A percentile compares a stretch with the other conserved stretches of the same genome.
These are phyloP conservation scores for Breynia disticha DNA, from an alignment of 441 rosid genomes.

Conservation along the genomic window DNA sequence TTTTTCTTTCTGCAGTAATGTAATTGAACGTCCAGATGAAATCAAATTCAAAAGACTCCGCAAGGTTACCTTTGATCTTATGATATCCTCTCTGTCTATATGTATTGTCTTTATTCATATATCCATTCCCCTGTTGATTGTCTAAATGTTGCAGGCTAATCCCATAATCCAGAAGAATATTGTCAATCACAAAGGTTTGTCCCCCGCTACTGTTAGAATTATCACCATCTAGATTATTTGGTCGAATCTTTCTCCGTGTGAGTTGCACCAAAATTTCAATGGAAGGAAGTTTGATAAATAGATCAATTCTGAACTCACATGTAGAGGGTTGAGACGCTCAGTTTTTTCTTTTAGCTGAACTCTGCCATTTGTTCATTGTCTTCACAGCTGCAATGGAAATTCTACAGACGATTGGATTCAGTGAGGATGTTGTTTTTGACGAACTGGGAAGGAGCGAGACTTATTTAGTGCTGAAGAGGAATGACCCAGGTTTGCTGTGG, in stretches of 20 bases:
- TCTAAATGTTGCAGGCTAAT: slow-evolving; percentile 57
- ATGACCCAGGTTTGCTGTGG: slow-evolving; percentile 92
- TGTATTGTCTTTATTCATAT: background rate
- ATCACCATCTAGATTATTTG: background rate
- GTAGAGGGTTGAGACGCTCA: background rate
- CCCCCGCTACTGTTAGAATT: slow-evolving; percentile 1
- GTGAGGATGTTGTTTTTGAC: slow-evolving; percentile 45
- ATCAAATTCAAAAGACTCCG: slow-evolving; percentile 66
- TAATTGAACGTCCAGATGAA: slow-evolving; percentile 70
- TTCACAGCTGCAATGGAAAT: slow-evolving; percentile 76
- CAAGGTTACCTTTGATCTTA: slow-evolving; percentile 37
- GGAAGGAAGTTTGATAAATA: background rate
- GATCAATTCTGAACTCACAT: background rate
- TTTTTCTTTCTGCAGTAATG: slow-evolving; percentile 40
- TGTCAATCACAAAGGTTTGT: slow-evolving; percentile 50
- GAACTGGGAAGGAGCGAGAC: slow-evolving; percentile 43
- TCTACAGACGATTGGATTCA: slow-evolving; percentile 63
- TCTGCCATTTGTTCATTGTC: slow-evolving; percentile 7
- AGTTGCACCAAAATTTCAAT: too few relatives aligned
- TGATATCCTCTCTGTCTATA: background rate
- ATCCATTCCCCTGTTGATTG: slow-evolving; percentile 6
- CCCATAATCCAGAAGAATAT: slow-evolving; percentile 58
- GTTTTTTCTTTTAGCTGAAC: background rate
- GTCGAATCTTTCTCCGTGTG: background rate
- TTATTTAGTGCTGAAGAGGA: slow-evolving; percentile 69